Conservation (phyloP, 1,284 basidiomycete genomes). For the Boletus hoseneyae region DNA sequence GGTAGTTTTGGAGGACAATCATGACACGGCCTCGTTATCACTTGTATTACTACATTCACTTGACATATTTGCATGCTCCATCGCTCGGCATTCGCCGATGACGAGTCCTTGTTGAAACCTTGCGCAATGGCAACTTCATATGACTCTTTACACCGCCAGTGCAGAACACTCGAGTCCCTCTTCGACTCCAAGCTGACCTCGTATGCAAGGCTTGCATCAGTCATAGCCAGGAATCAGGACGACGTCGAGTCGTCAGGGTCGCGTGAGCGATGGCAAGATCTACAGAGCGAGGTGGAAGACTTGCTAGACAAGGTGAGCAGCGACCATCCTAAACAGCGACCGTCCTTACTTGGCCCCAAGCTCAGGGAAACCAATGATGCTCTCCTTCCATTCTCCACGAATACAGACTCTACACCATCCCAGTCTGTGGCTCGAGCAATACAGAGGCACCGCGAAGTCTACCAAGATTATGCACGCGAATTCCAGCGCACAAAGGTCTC, state of each 20-base stretch:
- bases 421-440: conserved; percentile 86
- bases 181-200: conserved; percentile 88
- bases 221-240: conserved; percentile 58
- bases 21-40: conserved; percentile 15
- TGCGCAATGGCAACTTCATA: conserved; percentile 58
- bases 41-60: conserved; percentile 13
- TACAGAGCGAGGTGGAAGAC: conserved; percentile 85
- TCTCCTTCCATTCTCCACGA: conserved; percentile 63
- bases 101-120: too few relatives aligned
- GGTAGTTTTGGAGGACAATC: conserved; percentile 29
- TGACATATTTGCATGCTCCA: not conserved
- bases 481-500: conserved; percentile 77
- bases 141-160: conserved; percentile 80
- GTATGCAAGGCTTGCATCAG: conserved; percentile 82
- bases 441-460: conserved; percentile 87
- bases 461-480: conserved; percentile 85
- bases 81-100: conserved; percentile 23
- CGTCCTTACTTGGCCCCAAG: conserved; percentile 42
- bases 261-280: conserved; percentile 68
- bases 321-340: not conserved
- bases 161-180: conserved; percentile 85
- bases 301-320: conserved; percentile 77
- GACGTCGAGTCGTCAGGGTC: conserved; percentile 74
- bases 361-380: conserved; percentile 82
- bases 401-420: conserved; percentile 67